Evolutionary conservation across 208 protist genomes (phyloP), one percentile per base, ranked within the genome.

Genomic region (Leishmania aethiopica): DNA sequence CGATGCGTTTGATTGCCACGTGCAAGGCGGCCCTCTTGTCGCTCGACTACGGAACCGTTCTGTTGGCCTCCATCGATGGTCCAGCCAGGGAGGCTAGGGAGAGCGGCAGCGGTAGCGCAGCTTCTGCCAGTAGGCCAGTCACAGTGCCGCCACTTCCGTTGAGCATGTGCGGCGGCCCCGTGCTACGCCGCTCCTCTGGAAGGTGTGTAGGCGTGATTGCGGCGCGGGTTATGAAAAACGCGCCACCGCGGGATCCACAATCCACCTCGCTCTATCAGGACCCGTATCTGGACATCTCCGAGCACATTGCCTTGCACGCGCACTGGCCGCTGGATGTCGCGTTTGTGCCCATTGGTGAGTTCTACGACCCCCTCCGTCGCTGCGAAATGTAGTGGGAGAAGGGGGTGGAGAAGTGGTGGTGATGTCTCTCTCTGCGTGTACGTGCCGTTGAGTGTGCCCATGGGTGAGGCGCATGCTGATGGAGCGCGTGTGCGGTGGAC

Each of bases 181-280:
- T 97, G 8, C 70, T 97, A 55, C 88, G 95, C n/a, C 91, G 89
- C 69, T 89, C 87, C 57, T 90, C 80, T 37, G 93, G 95, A 35
- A 94, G 92, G 81, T 94, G 90, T 67, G 95, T 97, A n/a, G 95
- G 95, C n/a, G 93, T 96, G 51, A 85, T 94, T 47, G 95, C 91
- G 15, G 95, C 95, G n/a, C 88, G 88, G 40, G 89, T 93, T 1
- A 80, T 93, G 85, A 89, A 86, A 75, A 90, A 78, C 62, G 88
- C 91, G 1, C 91, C 92, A 17, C 92, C 93, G 1, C 86, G 86
- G 19, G 90, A 95, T 77, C 79, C 86, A 49, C 69, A 87, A 22
- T 69, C 86, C 15, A 83, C 84, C 59, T 60, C 62, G 17, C 82
- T 95, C 11, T 95, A 92, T 75, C 87, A 92, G 35, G 92, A 95